Evolutionary conservation across 257 asterid genomes (phyloP), one percentile per base, ranked within the genome.

Genomic region (Solanum piurae): DNA sequence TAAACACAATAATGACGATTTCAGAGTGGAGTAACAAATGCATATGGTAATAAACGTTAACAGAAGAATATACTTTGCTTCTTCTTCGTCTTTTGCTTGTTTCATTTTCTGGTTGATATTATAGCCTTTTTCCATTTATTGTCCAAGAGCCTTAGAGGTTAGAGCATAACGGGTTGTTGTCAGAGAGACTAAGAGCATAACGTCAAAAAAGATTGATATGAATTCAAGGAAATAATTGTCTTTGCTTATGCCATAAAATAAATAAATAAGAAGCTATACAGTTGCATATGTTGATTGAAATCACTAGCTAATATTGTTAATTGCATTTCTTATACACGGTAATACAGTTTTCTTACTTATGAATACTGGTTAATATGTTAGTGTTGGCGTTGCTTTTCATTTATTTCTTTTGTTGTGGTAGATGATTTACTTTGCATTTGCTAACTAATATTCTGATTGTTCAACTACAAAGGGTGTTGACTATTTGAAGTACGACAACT

Each of bases 401-500:
- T 83, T 84, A 58, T 83, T 9, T 62, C 73, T 72, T 66, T 89
- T 23, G 12, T 37, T 37, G 18, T 77, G 68, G 71, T 40, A 68
- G 73, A 42, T 58, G 29, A 12, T 68, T 62, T 20, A 68, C 86
- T 25, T 33, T 31, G 71, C 75, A 49, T 40, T 9, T 84, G 83
- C 92, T 90, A 5, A 84, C 62, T 86, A 64, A 77, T 86, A 44
- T 83, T 76, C 58, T 38, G n/a, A 31, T 80, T 90, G 89, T 44
- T n/a, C 69, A 90, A 68, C 87, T 83, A 29, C 84, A 10, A 88
- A 94, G 98, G 99, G 93, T 34, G 91, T 96, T 88, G 99, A 95
- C 91, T 97, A 97, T 93, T 92, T 97, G 92, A 97, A 97, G 92
- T 97, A 97, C 52, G 99, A 97, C 94, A 97, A 97, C 88, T 97